Evolutionary conservation across 2,329 filamentous ascomycete genomes (phyloP), one percentile per base, ranked within the genome.

Genomic region (Neonectria punicea): DNA sequence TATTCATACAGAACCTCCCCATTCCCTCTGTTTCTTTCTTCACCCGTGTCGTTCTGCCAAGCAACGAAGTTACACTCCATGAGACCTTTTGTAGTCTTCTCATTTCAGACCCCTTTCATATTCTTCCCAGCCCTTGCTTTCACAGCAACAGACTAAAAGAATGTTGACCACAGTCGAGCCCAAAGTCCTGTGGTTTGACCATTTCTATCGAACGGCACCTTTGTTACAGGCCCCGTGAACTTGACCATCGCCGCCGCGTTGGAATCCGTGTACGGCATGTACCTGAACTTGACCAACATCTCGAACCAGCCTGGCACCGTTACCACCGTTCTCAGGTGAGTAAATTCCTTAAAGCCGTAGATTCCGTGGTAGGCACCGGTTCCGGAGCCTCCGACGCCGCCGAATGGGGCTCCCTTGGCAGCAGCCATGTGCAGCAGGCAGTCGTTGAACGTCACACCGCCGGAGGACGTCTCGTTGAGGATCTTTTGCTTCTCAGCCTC

Each of bases 401-500:
- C 82, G 62, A 85, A 84, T 2, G 83, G 81, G 2, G 79, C 78
- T 18, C 72, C 74, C 2, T 76, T 74, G 39, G 79, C 73, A 4
- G 39, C 39, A 70, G 73, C 36, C 43, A 77, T 76, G 56, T 84
- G 82, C 5, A 81, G 63, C 47, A 78, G 70, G 30, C 76, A 73
- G 66, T 83, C 81, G 67, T 84, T 84, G 69, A 84, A 75, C 1
- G 80, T 83, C 53, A 83, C 81, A 28, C 81, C 81, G 30, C 82
- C 82, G 8, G 81, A 83, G 16, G 72, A 76, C 16, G 77, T 77
- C 61, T 72, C 61, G 60, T 67, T 64, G 32, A 70, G 60, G 46
- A 73, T 76, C 50, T 74, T 73, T 16, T 77, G 68, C 51, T 80
- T 78, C 61, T 83, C 80, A 1, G 68, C 57, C 18, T 75, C 60